phyloP scores from a whole-genome alignment of 495 filamentous ascomycete genomes.

The Daldinia concentrica region DNA sequence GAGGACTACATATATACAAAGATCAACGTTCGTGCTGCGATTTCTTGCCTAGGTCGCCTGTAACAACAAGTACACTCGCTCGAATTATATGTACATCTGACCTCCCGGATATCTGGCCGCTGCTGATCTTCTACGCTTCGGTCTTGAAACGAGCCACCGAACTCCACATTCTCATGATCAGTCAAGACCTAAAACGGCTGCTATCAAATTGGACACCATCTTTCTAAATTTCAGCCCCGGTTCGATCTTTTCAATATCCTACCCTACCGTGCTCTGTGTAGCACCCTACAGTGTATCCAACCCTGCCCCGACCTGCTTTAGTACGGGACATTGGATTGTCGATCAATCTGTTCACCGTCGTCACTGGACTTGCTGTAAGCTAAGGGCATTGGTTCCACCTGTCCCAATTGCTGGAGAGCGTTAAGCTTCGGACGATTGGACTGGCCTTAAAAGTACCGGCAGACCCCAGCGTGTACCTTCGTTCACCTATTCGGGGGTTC shows the following conservation, averaged over 20 bases:
- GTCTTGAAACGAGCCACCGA: conserved; percentile 52
- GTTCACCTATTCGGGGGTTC: conserved; percentile 45
- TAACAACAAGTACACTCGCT: conserved; percentile 31
- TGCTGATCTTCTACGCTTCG: conserved; percentile 52
- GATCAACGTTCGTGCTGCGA: conserved; percentile 30
- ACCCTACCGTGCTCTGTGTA: conserved; percentile 46
- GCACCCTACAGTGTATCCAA: conserved; percentile 43
- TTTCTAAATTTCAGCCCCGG: conserved; percentile 49
- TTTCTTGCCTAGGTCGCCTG: conserved; percentile 23
- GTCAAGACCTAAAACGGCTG: conserved; percentile 50
- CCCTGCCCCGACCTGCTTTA: conserved; percentile 45
- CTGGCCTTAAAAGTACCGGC: conserved; percentile 51
- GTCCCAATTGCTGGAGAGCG: conserved; percentile 55
- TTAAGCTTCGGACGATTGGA: conserved; percentile 56
- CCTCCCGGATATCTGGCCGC: conserved; percentile 53
- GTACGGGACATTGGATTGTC: conserved; percentile 54
- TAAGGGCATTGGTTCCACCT: conserved; percentile 52
- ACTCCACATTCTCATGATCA: conserved; percentile 53
- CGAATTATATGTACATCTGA: conserved; percentile 45
- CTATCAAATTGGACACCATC: conserved; percentile 51
- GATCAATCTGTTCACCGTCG: conserved; percentile 58
- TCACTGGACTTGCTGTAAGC: conserved; percentile 53
- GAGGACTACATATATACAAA: conserved; percentile 15
- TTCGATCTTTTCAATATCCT: conserved; percentile 49
- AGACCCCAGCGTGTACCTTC: conserved; percentile 48